Conservation (phyloP, 768 basidiomycete genomes). For the Pleurotus eryngii region DNA sequence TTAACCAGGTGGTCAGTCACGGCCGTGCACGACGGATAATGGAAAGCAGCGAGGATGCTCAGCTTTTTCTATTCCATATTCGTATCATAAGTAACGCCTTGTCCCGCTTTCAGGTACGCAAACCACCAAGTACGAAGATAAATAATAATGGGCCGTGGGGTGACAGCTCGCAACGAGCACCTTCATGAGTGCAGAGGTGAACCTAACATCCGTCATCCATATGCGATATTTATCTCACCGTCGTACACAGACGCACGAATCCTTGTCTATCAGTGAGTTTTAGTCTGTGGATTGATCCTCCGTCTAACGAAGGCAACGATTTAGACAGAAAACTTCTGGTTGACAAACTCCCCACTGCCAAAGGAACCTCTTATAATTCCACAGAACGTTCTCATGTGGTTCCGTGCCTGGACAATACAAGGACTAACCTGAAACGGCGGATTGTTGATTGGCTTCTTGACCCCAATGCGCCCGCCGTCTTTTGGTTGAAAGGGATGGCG, state of each 20-base stretch:
- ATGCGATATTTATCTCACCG: neutral
- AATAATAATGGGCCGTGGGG: no score
- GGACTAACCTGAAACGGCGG: neutral
- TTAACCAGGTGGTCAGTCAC: neutral
- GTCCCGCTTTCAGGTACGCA: neutral
- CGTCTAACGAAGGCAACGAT: neutral
- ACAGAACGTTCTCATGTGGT: neutral
- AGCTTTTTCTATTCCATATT: neutral
- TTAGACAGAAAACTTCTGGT: neutral
- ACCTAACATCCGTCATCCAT: neutral
- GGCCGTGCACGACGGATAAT: neutral
- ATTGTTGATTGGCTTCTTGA: neutral
- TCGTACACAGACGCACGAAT: neutral
- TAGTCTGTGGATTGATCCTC: neutral
- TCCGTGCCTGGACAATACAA: neutral
- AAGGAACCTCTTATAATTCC: neutral
- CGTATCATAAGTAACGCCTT: neutral
- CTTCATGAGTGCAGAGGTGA: no score
- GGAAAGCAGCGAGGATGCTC: neutral
- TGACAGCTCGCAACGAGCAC: no score
- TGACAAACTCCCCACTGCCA: neutral
- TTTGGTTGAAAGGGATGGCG: slow-evolving; percentile 4
- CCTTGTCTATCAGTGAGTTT: slow-evolving; percentile 13
- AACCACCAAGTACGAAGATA: neutral
- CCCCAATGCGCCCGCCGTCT: neutral